Base-by-base conservation (phyloP, 306 rosid species). In the Canavalia gladiata region DNA sequence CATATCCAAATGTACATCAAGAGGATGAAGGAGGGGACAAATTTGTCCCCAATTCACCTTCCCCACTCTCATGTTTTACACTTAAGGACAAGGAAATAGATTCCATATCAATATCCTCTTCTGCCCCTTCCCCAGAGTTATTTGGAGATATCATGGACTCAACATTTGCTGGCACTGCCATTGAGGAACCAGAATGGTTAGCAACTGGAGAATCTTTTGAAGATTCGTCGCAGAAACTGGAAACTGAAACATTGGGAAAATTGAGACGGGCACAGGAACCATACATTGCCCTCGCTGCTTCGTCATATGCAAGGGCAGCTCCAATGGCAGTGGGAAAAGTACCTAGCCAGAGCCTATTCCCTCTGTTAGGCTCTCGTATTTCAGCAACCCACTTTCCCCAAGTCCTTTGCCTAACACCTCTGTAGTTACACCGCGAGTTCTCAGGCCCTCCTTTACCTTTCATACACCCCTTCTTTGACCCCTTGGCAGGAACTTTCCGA, bases 321-420 rank as follows among this genome's bases (percentile, higher is more conserved):
- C 77, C 90, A 83, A 92, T 90, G 69, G 97, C 93, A 4, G 97
- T 86, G 2, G 91, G 43, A 66, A 90, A 94, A 35, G 98, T 92
- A 68, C 96, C 98, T 12, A 91, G 86, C 96, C 97, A 92, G 18
- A 94, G 90, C 85, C 94, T 88, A n/a, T 74, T 88, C 39, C 97
- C 97, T 81, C 87, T 77, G 55, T 92, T 94, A 2, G 98, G 97
- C 72, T 90, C 88, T 34, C 98, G 84, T 52, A 94, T 94, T 79
- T 92, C 97, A 8, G 96, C 87, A 82, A 94, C 97, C 98, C 97
- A 94, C 78, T 94, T 94, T 47, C 98, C 94, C 98, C 98, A 94
- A 11, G 97, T 92, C 85, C 96, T 92, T 74, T 94, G 97, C 88
- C 98, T 87, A 28, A 94, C 98, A 52, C 98, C 98, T 82, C 98